A percentile compares a stretch with the other conserved stretches of the same genome.
Evolutionary conservation across 2,329 filamentous ascomycete genomes (phyloP).

Genomic region (Zasmidium cellare): DNA sequence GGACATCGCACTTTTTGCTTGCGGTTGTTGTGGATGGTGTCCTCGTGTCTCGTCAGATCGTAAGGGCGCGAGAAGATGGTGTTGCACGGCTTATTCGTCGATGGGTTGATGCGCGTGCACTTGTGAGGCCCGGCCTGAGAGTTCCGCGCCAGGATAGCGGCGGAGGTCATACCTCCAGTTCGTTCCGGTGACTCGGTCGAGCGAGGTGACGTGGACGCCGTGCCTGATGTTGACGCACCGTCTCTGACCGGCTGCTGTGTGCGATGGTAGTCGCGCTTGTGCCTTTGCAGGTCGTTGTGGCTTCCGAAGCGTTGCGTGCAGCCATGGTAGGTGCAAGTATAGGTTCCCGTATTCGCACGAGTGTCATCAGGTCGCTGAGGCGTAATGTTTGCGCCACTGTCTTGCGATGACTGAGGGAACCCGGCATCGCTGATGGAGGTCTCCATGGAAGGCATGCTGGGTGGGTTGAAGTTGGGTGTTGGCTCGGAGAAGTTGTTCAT

Average conservation of each 20-base stretch:
- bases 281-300: conserved; percentile 82
- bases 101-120: conserved; percentile 90
- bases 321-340: conserved; percentile 93
- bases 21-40: conserved; percentile 92
- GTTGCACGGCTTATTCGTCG: conserved; percentile 91
- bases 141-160: conserved; percentile 63
- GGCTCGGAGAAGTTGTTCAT: conserved; percentile 35
- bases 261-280: conserved; percentile 91
- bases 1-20: conserved; percentile 95
- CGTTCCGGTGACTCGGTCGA: conserved; percentile 33
- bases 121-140: conserved; percentile 91
- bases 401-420: conserved; percentile 44
- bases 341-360: conserved; percentile 78
- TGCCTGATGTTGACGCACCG: conserved; percentile 39
- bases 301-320: conserved; percentile 88
- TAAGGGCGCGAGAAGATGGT: conserved; percentile 94
- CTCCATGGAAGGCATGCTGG: conserved; percentile 62
- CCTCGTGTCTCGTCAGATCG: conserved; percentile 93
- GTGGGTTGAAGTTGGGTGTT: conserved; percentile 57
- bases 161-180: conserved; percentile 50
- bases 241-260: conserved; percentile 54
- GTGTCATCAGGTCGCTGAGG: conserved; percentile 61
- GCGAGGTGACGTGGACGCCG: conserved; percentile 30
- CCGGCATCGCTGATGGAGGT: conserved; percentile 58
- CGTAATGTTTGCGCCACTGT: conserved; percentile 30